These are phyloP conservation scores for Fusarium multiceps DNA, from an alignment of 2,329 filamentous ascomycete species.

Conservation along the genomic window DNA sequence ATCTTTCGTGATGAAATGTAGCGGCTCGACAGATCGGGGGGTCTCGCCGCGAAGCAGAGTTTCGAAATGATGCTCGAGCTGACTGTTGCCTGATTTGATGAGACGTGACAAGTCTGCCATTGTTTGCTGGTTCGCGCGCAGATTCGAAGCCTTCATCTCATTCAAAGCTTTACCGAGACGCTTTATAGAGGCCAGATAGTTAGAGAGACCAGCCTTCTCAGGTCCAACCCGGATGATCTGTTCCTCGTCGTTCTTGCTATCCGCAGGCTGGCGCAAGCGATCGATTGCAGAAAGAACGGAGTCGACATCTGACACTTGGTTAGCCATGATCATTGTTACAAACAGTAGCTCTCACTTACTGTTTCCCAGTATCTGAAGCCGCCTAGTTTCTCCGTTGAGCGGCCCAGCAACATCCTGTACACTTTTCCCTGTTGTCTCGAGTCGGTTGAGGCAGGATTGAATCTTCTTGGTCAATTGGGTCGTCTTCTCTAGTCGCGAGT, in stretches of 20 bases:
- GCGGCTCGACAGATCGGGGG: constrained; percentile 82
- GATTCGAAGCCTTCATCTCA: constrained; percentile 89
- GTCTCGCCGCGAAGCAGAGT: constrained; percentile 80
- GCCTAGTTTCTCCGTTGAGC: constrained; percentile 91
- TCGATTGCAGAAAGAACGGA: constrained; percentile 88
- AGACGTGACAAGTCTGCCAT: constrained; percentile 82
- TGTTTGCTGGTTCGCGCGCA: constrained; percentile 91
- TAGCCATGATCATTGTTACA: constrained; percentile 19
- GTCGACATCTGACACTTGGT: constrained; percentile 75
- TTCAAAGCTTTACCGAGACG: constrained; percentile 85
- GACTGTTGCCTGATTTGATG: constrained; percentile 80
- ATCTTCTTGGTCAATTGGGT: constrained; percentile 95
- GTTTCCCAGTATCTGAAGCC: constrained; percentile 84
- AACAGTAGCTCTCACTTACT: constrained; percentile 61
- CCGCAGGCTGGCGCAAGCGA: constrained; percentile 86
- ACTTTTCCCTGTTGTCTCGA: constrained; percentile 89
- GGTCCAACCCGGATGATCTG: constrained; percentile 90
- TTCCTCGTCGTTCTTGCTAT: constrained; percentile 92
- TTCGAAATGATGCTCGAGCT: constrained; percentile 87
- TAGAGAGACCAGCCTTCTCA: constrained; percentile 80
- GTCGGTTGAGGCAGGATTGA: constrained; percentile 82
- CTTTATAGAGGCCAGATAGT: constrained; percentile 90
- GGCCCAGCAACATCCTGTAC: constrained; percentile 93
- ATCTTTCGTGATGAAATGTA: constrained; percentile 93
- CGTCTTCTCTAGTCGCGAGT: constrained; percentile 87